Conservation (phyloP, 192 early-diverging fungal species). For the Cladochytrium replicatum region DNA sequence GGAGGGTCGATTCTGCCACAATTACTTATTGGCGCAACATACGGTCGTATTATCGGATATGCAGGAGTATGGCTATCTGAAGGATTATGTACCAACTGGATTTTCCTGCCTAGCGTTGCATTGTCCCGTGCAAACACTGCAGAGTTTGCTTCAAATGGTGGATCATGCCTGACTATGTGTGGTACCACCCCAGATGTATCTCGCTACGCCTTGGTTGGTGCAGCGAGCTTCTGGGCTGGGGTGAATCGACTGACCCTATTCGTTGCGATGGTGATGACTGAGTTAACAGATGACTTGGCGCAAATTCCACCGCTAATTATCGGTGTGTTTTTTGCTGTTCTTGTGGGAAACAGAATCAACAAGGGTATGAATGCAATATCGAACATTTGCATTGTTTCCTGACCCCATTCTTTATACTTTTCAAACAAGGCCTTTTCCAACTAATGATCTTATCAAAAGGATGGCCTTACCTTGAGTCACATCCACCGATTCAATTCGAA, state of each 20-base stretch:
- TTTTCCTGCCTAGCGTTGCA: not conserved
- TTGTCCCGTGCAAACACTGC: not conserved
- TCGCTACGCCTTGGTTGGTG: not conserved
- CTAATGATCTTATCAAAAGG: not conserved
- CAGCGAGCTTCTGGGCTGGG: not conserved
- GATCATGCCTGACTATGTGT: not conserved
- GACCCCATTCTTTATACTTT: not conserved
- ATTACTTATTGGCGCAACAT: not conserved
- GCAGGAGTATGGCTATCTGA: not conserved
- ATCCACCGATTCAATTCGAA: not conserved
- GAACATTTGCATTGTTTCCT: not conserved
- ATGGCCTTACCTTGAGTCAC: not conserved
- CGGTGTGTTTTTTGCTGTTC: not conserved
- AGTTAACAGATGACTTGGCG: not conserved
- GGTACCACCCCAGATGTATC: not conserved
- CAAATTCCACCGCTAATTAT: conserved; percentile 1
- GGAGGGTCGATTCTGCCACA: not conserved
- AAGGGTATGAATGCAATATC: not conserved
- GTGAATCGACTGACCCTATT: not conserved
- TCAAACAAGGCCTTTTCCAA: not conserved
- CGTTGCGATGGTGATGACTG: not conserved
- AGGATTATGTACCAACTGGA: not conserved
- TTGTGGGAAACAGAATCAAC: not conserved
- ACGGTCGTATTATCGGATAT: not conserved
- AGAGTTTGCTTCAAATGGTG: not conserved